A percentile compares a stretch with the other conserved stretches of the same genome.
phyloP scores from a whole-genome alignment of 306 rosid species.

The Trifolium subterraneum region DNA sequence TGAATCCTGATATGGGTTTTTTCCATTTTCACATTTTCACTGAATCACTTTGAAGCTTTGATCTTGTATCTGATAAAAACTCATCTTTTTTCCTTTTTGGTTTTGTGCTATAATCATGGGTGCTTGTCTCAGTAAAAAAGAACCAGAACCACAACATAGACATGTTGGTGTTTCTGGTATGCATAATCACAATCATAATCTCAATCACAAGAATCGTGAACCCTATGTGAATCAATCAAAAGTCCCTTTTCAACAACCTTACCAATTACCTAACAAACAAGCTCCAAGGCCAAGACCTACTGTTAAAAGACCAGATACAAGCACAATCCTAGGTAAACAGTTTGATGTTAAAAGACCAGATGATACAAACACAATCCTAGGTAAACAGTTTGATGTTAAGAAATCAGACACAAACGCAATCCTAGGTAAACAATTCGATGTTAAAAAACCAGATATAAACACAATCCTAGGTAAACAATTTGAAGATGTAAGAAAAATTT shows the following conservation, averaged over 20 bases:
- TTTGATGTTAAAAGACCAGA: slow-evolving; percentile 40
- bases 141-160: slow-evolving; percentile 39
- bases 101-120: slow-evolving; percentile 62
- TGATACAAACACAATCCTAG: slow-evolving; percentile 51
- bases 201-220: slow-evolving; percentile 51
- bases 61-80: background rate
- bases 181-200: background rate
- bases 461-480: slow-evolving; percentile 70
- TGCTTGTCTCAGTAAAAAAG: slow-evolving; percentile 59
- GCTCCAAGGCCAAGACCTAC: slow-evolving; percentile 49
- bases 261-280: background rate
- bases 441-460: too few relatives aligned
- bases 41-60: slow-evolving; percentile 1
- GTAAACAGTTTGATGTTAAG: slow-evolving; percentile 60
- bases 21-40: slow-evolving; percentile 18
- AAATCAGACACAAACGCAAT: slow-evolving; percentile 50
- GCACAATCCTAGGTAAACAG: slow-evolving; percentile 67
- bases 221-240: slow-evolving; percentile 51
- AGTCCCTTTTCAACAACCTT: slow-evolving; percentile 29
- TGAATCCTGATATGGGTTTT: slow-evolving; percentile 35
- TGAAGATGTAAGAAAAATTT: slow-evolving; percentile 71
- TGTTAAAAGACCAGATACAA: slow-evolving; percentile 51
- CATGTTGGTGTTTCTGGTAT: slow-evolving; percentile 43
- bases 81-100: background rate
- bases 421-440: too few relatives aligned